These are phyloP conservation scores for Cladophialophora immunda DNA, from an alignment of 2,329 filamentous ascomycete genomes.

Conservation along the genomic window DNA sequence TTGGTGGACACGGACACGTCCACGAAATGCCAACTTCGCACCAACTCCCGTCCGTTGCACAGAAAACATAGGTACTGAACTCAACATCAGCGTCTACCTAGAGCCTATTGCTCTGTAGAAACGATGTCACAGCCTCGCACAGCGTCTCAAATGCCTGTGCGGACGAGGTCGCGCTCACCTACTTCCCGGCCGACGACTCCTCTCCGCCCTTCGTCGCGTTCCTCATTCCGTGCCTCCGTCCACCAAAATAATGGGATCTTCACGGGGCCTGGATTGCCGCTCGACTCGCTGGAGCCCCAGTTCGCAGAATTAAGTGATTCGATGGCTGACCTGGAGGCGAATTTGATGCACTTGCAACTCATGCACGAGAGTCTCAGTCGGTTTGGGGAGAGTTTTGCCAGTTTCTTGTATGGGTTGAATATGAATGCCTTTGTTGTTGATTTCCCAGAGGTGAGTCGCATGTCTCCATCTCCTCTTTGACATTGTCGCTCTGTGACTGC, in stretches of 20 bases:
- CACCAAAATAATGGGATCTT: conserved; percentile 66
- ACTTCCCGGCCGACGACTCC: conserved; percentile 87
- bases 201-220: conserved; percentile 86
- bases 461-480: neutral
- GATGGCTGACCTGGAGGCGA: conserved; percentile 94
- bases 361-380: conserved; percentile 94
- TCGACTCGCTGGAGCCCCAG: conserved; percentile 84
- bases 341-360: conserved; percentile 95
- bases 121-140: conserved; percentile 28
- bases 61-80: neutral
- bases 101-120: neutral
- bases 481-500: neutral
- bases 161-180: conserved; percentile 69
- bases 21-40: neutral
- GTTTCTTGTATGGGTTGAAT: conserved; percentile 93
- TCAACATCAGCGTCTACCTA: neutral
- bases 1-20: conserved; percentile 17
- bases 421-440: conserved; percentile 99
- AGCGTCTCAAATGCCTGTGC: conserved; percentile 39
- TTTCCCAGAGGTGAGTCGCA: conserved; percentile 79
- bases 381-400: conserved; percentile 95
- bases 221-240: conserved; percentile 77
- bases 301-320: conserved; percentile 94
- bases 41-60: neutral
- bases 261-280: conserved; percentile 57